These are phyloP conservation scores for Arxiozyma heterogenica DNA, from an alignment of 1,139 yeast genomes.

Conservation along the genomic window DNA sequence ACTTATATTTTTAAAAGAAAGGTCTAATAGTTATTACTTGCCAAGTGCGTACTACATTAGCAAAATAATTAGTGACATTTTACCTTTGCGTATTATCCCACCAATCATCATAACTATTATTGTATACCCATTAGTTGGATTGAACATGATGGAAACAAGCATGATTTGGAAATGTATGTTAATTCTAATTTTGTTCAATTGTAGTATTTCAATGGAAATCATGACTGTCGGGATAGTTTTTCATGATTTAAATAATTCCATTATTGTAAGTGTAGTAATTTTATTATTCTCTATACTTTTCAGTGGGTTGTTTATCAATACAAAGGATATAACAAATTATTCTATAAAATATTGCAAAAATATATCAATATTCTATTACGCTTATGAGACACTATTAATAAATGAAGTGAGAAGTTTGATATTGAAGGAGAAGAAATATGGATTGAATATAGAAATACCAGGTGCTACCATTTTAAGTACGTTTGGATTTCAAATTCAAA, in stretches of 20 bases:
- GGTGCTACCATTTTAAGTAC: conserved; percentile 95
- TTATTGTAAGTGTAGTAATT: conserved; percentile 76
- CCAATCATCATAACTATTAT: conserved; percentile 77
- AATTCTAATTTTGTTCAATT: conserved; percentile 70
- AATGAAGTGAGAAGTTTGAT: conserved; percentile 89
- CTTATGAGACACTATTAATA: conserved; percentile 83
- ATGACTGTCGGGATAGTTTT: conserved; percentile 78
- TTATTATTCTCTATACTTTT: conserved; percentile 76
- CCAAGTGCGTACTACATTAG: conserved; percentile 79
- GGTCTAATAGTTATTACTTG: conserved; percentile 87
- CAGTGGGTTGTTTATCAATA: conserved; percentile 88
- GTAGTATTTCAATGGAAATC: conserved; percentile 78
- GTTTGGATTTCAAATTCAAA: conserved; percentile 83
- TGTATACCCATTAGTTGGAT: conserved; percentile 85
- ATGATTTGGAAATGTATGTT: conserved; percentile 55
- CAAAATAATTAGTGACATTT: conserved; percentile 77
- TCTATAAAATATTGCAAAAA: conserved; percentile 69
- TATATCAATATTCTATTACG: conserved; percentile 86
- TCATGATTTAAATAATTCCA: conserved; percentile 89
- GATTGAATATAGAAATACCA: conserved; percentile 92
- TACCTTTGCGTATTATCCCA: conserved; percentile 84
- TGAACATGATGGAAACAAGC: conserved; percentile 70
- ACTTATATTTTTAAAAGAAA: conserved; percentile 83
- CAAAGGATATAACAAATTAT: conserved; percentile 38
- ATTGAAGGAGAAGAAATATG: conserved; percentile 79